Evolutionary conservation across 2,329 filamentous ascomycete species (phyloP).

Genomic region (Xylaria sp.): DNA sequence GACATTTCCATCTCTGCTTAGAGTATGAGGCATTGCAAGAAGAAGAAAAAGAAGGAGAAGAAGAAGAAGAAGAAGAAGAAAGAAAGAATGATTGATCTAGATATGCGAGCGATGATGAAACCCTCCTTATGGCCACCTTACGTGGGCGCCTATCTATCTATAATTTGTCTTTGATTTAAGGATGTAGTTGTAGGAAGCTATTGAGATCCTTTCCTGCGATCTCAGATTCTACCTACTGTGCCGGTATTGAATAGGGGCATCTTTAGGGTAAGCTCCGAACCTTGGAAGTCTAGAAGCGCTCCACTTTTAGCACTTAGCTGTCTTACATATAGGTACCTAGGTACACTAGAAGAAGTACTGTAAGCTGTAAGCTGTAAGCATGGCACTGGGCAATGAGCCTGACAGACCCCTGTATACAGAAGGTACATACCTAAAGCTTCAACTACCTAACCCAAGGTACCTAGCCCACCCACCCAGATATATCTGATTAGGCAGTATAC

Average conservation of each 20-base stretch:
- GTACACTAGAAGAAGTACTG: background rate
- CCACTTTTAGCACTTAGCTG: constrained; percentile 2
- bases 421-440: background rate
- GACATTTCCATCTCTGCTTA: background rate
- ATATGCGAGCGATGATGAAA: background rate
- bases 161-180: background rate
- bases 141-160: background rate
- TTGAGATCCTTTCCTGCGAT: background rate
- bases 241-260: constrained; percentile 12
- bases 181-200: too few species aligned
- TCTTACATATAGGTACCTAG: background rate
- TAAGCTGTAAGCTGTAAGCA: background rate
- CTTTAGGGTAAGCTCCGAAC: constrained; percentile 27
- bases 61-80: background rate
- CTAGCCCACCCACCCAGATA: background rate
- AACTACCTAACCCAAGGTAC: constrained; percentile 1
- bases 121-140: background rate
- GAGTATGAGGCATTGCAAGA: background rate
- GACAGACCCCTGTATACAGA: background rate
- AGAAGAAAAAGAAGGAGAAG: too few species aligned
- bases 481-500: background rate
- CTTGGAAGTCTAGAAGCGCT: background rate
- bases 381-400: background rate
- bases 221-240: background rate
- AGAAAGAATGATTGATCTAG: background rate